Evolutionary conservation across 129 eudicot species (phyloP).

Genomic region (Lactuca sativa): DNA sequence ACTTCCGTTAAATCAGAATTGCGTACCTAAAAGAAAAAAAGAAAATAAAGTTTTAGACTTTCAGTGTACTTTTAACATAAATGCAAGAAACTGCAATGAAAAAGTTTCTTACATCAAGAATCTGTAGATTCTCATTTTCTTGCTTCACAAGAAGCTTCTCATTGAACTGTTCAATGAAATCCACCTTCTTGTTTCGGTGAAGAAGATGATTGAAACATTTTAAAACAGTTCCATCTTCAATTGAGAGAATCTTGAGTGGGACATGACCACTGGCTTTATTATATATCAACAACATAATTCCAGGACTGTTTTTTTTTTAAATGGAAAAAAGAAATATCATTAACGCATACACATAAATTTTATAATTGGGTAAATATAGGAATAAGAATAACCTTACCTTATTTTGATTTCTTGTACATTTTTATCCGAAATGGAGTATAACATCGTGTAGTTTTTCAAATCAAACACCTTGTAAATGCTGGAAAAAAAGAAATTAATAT

Average conservation of each 20-base stretch:
- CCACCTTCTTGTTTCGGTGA: slow-evolving; percentile 88
- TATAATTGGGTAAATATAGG: neutral
- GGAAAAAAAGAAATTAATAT: slow-evolving; percentile 15
- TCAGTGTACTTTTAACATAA: neutral
- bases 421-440: slow-evolving; percentile 70
- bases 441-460: slow-evolving; percentile 68
- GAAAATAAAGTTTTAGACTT: neutral
- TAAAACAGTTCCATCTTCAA: slow-evolving; percentile 87
- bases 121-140: slow-evolving; percentile 90
- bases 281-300: slow-evolving; percentile 83
- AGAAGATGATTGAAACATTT: slow-evolving; percentile 88
- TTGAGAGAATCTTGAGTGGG: slow-evolving; percentile 86
- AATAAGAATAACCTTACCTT: slow-evolving; percentile 38
- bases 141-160: slow-evolving; percentile 97
- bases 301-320: slow-evolving; percentile 48
- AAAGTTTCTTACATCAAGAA: slow-evolving; percentile 60
- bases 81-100: neutral
- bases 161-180: slow-evolving; percentile 89
- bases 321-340: no score
- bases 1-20: slow-evolving; percentile 74
- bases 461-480: slow-evolving; percentile 85
- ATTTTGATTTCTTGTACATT: slow-evolving; percentile 79
- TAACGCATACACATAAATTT: neutral
- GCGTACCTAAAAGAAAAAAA: slow-evolving; percentile 50
- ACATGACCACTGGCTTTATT: slow-evolving; percentile 69